A percentile compares a stretch with the other conserved stretches of the same genome.
Conservation (phyloP, 1,139 yeast genomes). For the Lodderomyces metapsilosis region DNA sequence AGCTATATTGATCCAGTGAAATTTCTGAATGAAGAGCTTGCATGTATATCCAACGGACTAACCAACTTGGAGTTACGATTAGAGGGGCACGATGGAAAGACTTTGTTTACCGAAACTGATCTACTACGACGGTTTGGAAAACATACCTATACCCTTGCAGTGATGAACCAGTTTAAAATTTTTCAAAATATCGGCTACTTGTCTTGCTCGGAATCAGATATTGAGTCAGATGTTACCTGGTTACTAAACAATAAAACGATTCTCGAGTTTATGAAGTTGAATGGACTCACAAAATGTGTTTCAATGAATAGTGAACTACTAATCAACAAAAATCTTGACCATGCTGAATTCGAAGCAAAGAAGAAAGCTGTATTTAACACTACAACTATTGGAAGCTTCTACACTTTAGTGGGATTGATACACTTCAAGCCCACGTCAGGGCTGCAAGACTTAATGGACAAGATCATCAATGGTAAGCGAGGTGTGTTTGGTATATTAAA, state of each 20-base stretch:
- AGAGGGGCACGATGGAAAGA: background rate
- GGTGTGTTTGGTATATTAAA: conserved; percentile 22
- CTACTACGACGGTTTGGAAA: conserved; percentile 16
- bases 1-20: conserved; percentile 3
- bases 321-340: background rate
- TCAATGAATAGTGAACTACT: conserved; percentile 10
- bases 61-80: conserved; percentile 9
- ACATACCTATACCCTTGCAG: conserved; percentile 9
- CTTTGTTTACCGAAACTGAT: conserved; percentile 13
- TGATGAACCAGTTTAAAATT: conserved; percentile 16
- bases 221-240: background rate
- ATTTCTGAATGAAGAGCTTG: conserved; percentile 8
- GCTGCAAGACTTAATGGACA: conserved; percentile 17
- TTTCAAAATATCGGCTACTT: conserved; percentile 29
- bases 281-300: conserved; percentile 20
- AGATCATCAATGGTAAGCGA: conserved; percentile 26
- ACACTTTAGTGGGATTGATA: conserved; percentile 39
- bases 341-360: conserved; percentile 12
- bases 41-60: conserved; percentile 10
- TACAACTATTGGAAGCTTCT: conserved; percentile 37
- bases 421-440: conserved; percentile 28
- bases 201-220: conserved; percentile 14
- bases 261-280: conserved; percentile 33
- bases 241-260: conserved; percentile 22
- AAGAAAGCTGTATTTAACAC: conserved; percentile 20